Conservation (phyloP, 2,329 filamentous ascomycete genomes). For the Fusarium heterosporum region DNA sequence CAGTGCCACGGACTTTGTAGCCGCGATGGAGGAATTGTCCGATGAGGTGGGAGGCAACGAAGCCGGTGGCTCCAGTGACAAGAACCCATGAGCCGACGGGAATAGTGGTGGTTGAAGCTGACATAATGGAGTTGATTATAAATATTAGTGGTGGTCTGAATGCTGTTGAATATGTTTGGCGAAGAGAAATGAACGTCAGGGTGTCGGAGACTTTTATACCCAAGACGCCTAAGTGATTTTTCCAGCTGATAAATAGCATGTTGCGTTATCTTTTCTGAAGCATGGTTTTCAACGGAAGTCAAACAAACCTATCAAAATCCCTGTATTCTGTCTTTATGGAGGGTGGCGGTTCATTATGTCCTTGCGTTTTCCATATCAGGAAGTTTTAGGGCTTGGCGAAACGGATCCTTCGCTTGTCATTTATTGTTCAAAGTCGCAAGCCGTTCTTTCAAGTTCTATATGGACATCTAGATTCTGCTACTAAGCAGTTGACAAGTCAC, state of each 20-base stretch:
- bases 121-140: not conserved
- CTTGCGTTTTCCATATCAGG: not conserved
- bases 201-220: not conserved
- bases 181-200: no score
- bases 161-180: not conserved
- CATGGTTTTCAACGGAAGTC: no score
- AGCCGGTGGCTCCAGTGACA: constrained; percentile 61
- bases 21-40: constrained; percentile 56
- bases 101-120: constrained; percentile 24
- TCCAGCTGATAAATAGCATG: no score
- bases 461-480: not conserved
- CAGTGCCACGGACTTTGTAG: constrained; percentile 60
- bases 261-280: no score
- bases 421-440: no score
- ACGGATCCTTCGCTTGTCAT: no score
- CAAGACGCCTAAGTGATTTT: not conserved
- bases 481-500: not conserved
- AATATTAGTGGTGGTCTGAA: not conserved
- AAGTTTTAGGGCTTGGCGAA: not conserved
- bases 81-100: constrained; percentile 52
- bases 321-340: no score
- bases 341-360: not conserved
- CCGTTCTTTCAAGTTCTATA: not conserved
- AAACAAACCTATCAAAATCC: no score
- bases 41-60: constrained; percentile 57